These are phyloP conservation scores for Akanthomyces lecanii DNA, from an alignment of 2,329 filamentous ascomycete species.

Conservation along the genomic window DNA sequence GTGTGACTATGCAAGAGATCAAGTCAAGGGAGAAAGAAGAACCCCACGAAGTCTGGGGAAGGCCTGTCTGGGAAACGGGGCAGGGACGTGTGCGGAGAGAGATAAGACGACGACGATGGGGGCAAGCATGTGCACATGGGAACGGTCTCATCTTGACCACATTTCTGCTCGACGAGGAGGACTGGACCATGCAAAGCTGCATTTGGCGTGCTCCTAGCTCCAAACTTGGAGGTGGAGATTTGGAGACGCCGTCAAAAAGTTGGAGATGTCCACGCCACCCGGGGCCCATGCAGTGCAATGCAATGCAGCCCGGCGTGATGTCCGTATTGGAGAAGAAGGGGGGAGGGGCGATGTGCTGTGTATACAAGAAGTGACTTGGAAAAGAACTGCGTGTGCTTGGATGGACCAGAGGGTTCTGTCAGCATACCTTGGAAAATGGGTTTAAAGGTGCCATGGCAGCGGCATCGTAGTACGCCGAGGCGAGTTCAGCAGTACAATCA, in stretches of 20 bases:
- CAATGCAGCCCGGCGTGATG: background rate
- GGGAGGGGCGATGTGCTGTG: background rate
- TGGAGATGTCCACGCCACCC: constrained; percentile 5
- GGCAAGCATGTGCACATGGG: constrained; percentile 2
- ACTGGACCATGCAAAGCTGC: background rate
- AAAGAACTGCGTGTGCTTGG: background rate
- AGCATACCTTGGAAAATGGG: constrained; percentile 50
- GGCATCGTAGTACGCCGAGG: constrained; percentile 54
- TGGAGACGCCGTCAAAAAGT: background rate
- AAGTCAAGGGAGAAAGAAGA: background rate
- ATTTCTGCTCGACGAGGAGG: background rate
- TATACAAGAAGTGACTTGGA: background rate
- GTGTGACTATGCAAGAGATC: background rate
- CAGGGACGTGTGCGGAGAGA: background rate
- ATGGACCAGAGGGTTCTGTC: background rate
- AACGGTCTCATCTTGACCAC: background rate
- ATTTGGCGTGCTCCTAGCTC: background rate
- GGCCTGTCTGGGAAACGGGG: background rate
- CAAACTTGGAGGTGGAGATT: background rate
- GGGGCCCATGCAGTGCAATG: background rate
- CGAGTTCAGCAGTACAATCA: constrained; percentile 17
- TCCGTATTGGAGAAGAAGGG: background rate
- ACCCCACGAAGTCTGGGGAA: background rate
- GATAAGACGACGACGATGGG: background rate
- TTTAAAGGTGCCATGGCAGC: constrained; percentile 55